Evolutionary conservation across 2,329 filamentous ascomycete genomes (phyloP).

Genomic region (Corynespora cassiicola): DNA sequence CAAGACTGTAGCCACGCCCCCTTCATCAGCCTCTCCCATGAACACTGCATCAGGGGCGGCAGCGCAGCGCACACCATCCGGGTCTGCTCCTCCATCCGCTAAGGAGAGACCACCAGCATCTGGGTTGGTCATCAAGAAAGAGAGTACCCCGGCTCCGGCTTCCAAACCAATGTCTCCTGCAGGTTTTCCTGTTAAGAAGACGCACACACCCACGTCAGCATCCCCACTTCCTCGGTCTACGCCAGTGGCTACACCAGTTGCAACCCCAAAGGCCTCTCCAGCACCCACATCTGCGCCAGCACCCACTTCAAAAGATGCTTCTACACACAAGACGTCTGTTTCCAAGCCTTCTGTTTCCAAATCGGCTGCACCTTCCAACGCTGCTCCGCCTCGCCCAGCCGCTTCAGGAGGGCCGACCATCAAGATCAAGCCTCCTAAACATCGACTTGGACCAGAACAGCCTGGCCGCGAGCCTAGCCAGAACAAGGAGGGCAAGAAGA

Average conservation of each 20-base stretch:
- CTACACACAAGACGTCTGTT: neutral
- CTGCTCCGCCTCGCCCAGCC: constrained; percentile 2
- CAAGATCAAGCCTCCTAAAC: neutral
- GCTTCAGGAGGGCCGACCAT: neutral
- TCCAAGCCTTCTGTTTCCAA: constrained; percentile 7
- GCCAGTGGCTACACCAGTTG: constrained; percentile 4
- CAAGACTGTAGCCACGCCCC: too few species aligned
- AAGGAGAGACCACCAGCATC: too few species aligned
- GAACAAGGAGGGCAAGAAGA: constrained; percentile 27
- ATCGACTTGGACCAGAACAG: too few species aligned
- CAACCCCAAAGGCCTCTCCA: constrained; percentile 13
- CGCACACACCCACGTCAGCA: constrained; percentile 12
- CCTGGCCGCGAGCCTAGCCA: too few species aligned
- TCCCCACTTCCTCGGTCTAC: constrained; percentile 9
- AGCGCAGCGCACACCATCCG: too few species aligned
- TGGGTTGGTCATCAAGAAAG: too few species aligned
- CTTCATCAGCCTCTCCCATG: too few species aligned
- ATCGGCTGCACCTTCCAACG: constrained; percentile 9
- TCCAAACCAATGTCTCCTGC: too few species aligned
- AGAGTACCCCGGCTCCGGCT: too few species aligned
- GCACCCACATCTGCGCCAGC: constrained; percentile 17
- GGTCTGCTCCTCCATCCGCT: too few species aligned
- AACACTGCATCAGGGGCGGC: too few species aligned
- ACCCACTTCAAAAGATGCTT: constrained; percentile 9
- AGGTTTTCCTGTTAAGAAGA: too few species aligned